Evolutionary conservation across 306 rosid genomes (phyloP).

Genomic region (Elaeagnus macrophylla): DNA sequence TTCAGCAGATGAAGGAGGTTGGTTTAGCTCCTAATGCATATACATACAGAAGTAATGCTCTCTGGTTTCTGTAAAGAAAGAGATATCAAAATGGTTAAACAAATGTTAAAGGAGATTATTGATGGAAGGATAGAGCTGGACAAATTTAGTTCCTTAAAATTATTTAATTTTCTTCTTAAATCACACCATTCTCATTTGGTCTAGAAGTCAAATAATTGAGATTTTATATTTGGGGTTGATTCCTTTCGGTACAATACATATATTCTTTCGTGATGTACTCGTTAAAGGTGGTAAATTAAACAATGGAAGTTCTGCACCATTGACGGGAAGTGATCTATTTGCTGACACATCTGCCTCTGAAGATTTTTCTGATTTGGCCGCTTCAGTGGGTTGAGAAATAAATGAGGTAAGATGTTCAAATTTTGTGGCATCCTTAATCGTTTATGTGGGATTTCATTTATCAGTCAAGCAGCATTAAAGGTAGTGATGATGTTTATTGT

Average conservation of each 20-base stretch:
- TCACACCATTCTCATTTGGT: slow-evolving; percentile 12
- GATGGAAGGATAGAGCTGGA: slow-evolving; percentile 35
- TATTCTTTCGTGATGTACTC: slow-evolving; percentile 6
- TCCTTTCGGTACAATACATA: slow-evolving; percentile 23
- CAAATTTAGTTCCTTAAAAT: slow-evolving; percentile 28
- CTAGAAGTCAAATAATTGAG: slow-evolving; percentile 30
- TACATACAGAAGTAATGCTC: slow-evolving; percentile 40
- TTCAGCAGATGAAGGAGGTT: slow-evolving; percentile 39
- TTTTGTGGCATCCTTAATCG: too few relatives aligned
- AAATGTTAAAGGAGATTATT: slow-evolving; percentile 52
- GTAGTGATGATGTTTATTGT: too few relatives aligned
- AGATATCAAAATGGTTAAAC: slow-evolving; percentile 24
- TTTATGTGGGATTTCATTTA: too few relatives aligned
- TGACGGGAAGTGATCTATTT: slow-evolving; percentile 16
- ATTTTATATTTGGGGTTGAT: slow-evolving; percentile 44
- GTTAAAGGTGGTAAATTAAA: slow-evolving; percentile 16
- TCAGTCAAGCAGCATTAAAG: too few relatives aligned
- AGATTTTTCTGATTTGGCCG: slow-evolving; percentile 37
- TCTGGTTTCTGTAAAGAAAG: slow-evolving; percentile 30
- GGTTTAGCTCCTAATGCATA: slow-evolving; percentile 37
- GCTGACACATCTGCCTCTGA: slow-evolving; percentile 38
- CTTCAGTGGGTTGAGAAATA: slow-evolving; percentile 32
- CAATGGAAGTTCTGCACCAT: slow-evolving; percentile 11
- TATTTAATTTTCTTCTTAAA: slow-evolving; percentile 23
- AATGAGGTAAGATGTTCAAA: not conserved